Base-by-base conservation (phyloP, 306 rosid genomes). In the Crotalaria pallida region DNA sequence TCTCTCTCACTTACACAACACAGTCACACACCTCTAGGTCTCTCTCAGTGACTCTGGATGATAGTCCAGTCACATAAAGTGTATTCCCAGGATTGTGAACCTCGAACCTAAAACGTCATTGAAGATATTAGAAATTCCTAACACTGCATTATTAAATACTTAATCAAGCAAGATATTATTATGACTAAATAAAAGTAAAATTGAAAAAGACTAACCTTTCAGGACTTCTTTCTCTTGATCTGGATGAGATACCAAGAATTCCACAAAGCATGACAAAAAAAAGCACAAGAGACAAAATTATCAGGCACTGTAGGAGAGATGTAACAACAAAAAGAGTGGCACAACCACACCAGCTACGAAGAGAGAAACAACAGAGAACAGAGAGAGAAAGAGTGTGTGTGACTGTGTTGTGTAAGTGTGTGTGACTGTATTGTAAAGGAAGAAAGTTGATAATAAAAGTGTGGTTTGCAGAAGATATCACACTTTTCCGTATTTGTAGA, bases 11-110 rank as follows among this genome's bases (percentile, higher is more conserved):
- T n/a, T n/a, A n/a, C n/a, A n/a, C n/a, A n/a, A n/a, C n/a, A n/a
- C n/a, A n/a, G n/a, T n/a, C n/a, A n/a, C n/a, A n/a, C n/a, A n/a
- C 94, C 84, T 87, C 96, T 71, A 95, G 86, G 16, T 86, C 92
- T 77, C 94, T 91, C 77, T 95, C 89, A 24, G 97, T 75, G 70
- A 87, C 99, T 84, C 99, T 89, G 43, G 94, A 84, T 55, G 97
- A 91, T 40, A 95, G 82, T 33, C 99, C 99, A 51, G 99, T 95
- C 36, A 95, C 99, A 72, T 95, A 95, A 38, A 95, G 97, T 10
- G 99, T 84, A 83, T 68, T 82, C 63, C 99, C 99, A 51, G 81
- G 73, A 77, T 95, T 95, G n/a, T 41, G 50, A 47, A 12, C 4
- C 3, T 85, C 89, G 44, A 27, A 0, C 88, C 96, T 91, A 82